Conservation (phyloP, 73 alveolate species). For the Strombidium stylifer region DNA sequence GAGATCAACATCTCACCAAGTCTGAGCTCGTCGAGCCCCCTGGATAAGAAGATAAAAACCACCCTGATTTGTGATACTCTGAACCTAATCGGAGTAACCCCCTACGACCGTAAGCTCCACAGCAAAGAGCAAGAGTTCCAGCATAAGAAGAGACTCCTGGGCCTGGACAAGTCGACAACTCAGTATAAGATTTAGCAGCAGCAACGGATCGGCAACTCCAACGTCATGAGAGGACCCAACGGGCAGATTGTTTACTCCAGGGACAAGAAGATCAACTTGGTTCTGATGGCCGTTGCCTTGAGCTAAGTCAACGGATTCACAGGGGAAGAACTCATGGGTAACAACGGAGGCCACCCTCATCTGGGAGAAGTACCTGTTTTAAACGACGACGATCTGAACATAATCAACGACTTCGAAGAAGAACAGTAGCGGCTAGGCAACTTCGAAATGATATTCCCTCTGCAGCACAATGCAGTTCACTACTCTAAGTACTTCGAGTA, state of each 20-base stretch:
- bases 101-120: constrained; percentile 38
- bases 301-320: background rate
- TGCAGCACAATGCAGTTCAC: constrained; percentile 50
- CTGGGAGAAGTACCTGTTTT: background rate
- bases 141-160: constrained; percentile 34
- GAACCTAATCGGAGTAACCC: constrained; percentile 44
- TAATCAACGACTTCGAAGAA: constrained; percentile 58
- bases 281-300: background rate
- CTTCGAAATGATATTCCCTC: constrained; percentile 75
- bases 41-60: constrained; percentile 57
- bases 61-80: constrained; percentile 50
- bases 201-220: background rate
- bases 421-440: constrained; percentile 58
- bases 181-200: background rate
- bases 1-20: constrained; percentile 73
- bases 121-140: constrained; percentile 12
- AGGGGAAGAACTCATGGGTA: constrained; percentile 12
- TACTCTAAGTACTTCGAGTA: constrained; percentile 57
- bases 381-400: constrained; percentile 37
- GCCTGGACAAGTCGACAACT: constrained; percentile 34
- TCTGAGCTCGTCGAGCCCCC: constrained; percentile 57
- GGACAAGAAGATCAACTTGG: background rate
- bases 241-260: background rate
- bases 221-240: background rate
- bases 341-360: background rate